A percentile compares a stretch with the other conserved stretches of the same genome.
phyloP scores from a whole-genome alignment of 371 early-diverging fungal species.

The Mucor saturninus region DNA sequence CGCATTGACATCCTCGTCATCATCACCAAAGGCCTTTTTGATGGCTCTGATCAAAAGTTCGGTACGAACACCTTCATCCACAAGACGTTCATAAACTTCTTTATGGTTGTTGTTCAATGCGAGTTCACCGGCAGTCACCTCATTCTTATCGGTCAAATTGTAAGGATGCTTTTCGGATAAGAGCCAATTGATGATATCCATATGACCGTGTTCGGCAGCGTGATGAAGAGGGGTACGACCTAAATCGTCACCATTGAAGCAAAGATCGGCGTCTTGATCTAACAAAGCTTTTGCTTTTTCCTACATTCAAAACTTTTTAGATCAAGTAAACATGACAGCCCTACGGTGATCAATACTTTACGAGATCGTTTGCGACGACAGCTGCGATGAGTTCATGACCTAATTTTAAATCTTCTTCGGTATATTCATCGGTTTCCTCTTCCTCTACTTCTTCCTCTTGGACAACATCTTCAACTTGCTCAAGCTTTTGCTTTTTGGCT shows the following conservation, averaged over 20 bases:
- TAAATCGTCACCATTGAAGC: constrained; percentile 44
- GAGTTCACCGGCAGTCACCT: constrained; percentile 58
- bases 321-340: not conserved
- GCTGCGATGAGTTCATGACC: constrained; percentile 44
- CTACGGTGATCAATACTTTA: constrained; percentile 10
- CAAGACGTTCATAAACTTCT: constrained; percentile 60
- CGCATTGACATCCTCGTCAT: constrained; percentile 36
- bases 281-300: constrained; percentile 41
- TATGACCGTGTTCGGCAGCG: constrained; percentile 51
- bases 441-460: constrained; percentile 14
- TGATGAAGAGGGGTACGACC: constrained; percentile 56
- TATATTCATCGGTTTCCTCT: constrained; percentile 23
- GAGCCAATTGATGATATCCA: constrained; percentile 62
- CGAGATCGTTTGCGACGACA: constrained; percentile 48
- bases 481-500: constrained; percentile 29
- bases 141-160: constrained; percentile 46
- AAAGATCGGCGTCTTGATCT: constrained; percentile 48
- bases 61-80: constrained; percentile 84
- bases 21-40: constrained; percentile 38
- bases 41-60: constrained; percentile 78
- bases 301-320: constrained; percentile 18
- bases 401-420: constrained; percentile 41
- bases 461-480: not conserved
- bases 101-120: constrained; percentile 58
- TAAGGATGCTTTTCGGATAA: constrained; percentile 63